A percentile compares a stretch with the other conserved stretches of the same genome.
Conservation (phyloP, 1,284 basidiomycete species). For the Anthracocystis walkeri region DNA sequence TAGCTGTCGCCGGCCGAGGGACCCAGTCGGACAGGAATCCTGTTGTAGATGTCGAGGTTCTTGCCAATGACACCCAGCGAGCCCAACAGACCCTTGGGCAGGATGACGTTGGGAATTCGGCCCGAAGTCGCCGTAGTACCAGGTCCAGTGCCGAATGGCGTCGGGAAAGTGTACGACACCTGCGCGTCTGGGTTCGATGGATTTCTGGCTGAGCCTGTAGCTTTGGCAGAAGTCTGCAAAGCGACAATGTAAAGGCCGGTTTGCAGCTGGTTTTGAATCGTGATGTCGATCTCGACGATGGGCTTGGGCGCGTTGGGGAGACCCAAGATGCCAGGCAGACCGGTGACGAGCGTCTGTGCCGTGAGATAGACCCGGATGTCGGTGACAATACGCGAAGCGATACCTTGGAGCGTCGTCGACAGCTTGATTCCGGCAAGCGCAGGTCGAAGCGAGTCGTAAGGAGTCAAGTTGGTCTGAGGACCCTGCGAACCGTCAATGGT, state of each 20-base stretch:
- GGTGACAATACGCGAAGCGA: conserved; percentile 55
- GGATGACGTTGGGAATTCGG: conserved; percentile 45
- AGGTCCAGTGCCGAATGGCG: conserved; percentile 15
- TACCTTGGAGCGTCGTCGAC: conserved; percentile 73
- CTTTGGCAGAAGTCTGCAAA: conserved; percentile 42
- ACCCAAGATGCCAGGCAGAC: conserved; percentile 31
- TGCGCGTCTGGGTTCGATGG: conserved; percentile 30
- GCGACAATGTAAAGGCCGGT: conserved; percentile 40
- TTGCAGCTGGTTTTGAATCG: conserved; percentile 41
- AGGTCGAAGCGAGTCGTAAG: conserved; percentile 76
- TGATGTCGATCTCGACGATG: conserved; percentile 42
- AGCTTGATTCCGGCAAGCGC: conserved; percentile 76
- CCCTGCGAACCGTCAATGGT: conserved; percentile 41
- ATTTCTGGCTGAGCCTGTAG: conserved; percentile 30
- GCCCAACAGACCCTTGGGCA: conserved; percentile 49
- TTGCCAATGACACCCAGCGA: conserved; percentile 50
- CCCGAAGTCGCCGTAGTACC: conserved; percentile 27
- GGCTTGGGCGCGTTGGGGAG: conserved; percentile 10
- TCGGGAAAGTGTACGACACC: conserved; percentile 50
- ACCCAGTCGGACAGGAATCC: conserved; percentile 38
- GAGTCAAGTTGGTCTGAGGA: conserved; percentile 72
- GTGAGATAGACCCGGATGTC: conserved; percentile 54
- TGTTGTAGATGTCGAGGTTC: conserved; percentile 54
- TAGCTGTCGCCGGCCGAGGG: conserved; percentile 49
- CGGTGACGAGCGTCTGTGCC: conserved; percentile 31